A percentile compares a stretch with the other conserved stretches of the same genome.
These are phyloP conservation scores for Coemansia sp. DNA, from an alignment of 192 early-diverging fungal species.

Conservation along the genomic window DNA sequence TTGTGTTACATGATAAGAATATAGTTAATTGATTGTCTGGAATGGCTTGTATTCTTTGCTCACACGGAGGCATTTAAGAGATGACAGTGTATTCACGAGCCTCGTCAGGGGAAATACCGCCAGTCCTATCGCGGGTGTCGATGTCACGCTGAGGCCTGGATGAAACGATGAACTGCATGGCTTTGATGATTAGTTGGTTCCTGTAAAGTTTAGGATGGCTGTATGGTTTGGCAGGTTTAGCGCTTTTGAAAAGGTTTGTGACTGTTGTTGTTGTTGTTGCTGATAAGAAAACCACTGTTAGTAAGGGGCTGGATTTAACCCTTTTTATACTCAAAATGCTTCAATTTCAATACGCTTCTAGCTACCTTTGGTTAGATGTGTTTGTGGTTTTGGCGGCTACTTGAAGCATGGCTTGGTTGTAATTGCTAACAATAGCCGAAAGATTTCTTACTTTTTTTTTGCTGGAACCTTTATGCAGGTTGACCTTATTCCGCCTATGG, in stretches of 20 bases:
- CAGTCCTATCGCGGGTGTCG: slow-evolving; percentile 28
- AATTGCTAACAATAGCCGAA: background rate
- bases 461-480: background rate
- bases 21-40: background rate
- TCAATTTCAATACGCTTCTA: background rate
- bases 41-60: background rate
- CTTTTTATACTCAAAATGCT: background rate
- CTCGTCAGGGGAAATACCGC: slow-evolving; percentile 24
- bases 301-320: background rate
- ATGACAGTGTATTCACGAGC: slow-evolving; percentile 24
- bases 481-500: background rate
- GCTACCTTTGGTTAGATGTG: background rate
- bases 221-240: background rate
- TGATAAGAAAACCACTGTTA: background rate
- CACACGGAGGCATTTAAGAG: background rate
- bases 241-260: background rate
- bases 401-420: background rate
- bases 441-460: background rate
- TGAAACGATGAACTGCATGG: slow-evolving; percentile 6
- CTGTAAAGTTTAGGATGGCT: background rate
- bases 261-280: background rate
- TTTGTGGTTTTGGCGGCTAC: background rate
- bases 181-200: background rate
- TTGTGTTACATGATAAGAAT: background rate
- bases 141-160: slow-evolving; percentile 22